Percentiles rank a stretch among this genome's conserved stretches.
Conservation (phyloP, 371 early-diverging fungal species). For the Actinomucor elegans region DNA sequence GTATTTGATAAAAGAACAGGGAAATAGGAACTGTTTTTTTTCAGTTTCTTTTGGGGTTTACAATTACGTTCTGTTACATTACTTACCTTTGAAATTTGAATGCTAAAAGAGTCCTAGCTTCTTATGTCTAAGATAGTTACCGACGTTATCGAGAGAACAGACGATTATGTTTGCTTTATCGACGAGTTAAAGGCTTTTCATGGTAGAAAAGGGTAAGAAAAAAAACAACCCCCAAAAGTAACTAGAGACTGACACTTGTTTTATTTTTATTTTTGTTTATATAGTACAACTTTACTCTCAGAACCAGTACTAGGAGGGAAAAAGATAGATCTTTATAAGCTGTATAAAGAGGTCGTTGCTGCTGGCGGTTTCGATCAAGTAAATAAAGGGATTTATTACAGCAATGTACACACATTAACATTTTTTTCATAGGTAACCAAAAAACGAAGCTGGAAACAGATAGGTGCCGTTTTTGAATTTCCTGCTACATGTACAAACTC, state of each 20-base stretch:
- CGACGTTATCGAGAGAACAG: slow-evolving; percentile 70
- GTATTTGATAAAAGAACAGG: no score
- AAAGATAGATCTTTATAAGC: slow-evolving; percentile 65
- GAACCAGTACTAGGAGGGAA: slow-evolving; percentile 80
- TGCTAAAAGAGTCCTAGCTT: no score
- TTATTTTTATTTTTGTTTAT: neutral
- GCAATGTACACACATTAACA: no score
- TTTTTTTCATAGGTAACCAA: slow-evolving; percentile 56
- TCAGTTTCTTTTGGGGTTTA: no score
- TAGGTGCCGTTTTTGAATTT: slow-evolving; percentile 72
- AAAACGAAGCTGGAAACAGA: slow-evolving; percentile 74
- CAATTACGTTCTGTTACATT: no score
- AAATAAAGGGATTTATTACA: neutral
- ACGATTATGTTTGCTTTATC: slow-evolving; percentile 73
- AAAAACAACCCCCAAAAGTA: neutral
- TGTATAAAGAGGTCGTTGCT: slow-evolving; percentile 66
- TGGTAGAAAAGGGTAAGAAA: slow-evolving; percentile 62
- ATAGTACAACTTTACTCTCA: slow-evolving; percentile 60
- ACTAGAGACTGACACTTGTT: neutral
- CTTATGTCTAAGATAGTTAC: slow-evolving; percentile 28
- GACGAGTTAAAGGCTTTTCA: slow-evolving; percentile 69
- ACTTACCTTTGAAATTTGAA: no score
- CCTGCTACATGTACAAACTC: slow-evolving; percentile 81
- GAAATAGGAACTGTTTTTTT: no score
- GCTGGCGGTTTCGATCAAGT: slow-evolving; percentile 77